Conservation (phyloP, 116 monocot genomes). For the Posidonia oceanica region DNA sequence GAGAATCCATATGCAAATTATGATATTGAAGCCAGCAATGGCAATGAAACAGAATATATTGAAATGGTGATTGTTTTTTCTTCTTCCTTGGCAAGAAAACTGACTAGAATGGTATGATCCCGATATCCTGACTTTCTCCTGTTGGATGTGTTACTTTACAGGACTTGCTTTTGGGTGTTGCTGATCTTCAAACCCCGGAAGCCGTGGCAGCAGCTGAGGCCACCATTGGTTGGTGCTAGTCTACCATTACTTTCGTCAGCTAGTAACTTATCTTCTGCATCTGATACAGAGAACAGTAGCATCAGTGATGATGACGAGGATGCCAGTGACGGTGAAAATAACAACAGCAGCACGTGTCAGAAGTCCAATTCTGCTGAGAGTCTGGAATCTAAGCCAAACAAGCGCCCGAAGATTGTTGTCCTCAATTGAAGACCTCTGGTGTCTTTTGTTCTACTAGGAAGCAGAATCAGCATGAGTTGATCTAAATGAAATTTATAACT, state of each 20-base stretch:
- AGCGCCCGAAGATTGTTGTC: slow-evolving; percentile 42
- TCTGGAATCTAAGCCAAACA: slow-evolving; percentile 10
- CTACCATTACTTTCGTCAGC: slow-evolving; percentile 1
- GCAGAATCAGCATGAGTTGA: no score
- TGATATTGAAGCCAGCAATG: slow-evolving; percentile 53
- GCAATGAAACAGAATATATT: slow-evolving; percentile 51
- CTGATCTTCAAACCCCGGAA: slow-evolving; percentile 64
- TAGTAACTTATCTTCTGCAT: not conserved
- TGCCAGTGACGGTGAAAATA: slow-evolving; percentile 8
- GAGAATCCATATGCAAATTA: slow-evolving; percentile 16
- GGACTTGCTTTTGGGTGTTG: slow-evolving; percentile 88
- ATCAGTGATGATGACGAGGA: slow-evolving; percentile 8
- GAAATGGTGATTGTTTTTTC: slow-evolving; percentile 38
- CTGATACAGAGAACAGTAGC: not conserved
- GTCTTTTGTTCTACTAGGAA: not conserved
- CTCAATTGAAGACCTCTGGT: slow-evolving; percentile 18
- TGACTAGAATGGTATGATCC: not conserved
- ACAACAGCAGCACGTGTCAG: not conserved
- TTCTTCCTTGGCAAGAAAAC: not conserved
- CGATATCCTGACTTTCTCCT: not conserved
- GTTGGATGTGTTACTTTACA: slow-evolving; percentile 8
- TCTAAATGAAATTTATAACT: no score
- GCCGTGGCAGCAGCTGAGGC: slow-evolving; percentile 61
- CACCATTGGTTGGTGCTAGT: slow-evolving; percentile 14
- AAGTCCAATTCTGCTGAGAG: not conserved